Evolutionary conservation across 352 stramenopile species (phyloP).

Genomic region (Thalassiosira delicatula): DNA sequence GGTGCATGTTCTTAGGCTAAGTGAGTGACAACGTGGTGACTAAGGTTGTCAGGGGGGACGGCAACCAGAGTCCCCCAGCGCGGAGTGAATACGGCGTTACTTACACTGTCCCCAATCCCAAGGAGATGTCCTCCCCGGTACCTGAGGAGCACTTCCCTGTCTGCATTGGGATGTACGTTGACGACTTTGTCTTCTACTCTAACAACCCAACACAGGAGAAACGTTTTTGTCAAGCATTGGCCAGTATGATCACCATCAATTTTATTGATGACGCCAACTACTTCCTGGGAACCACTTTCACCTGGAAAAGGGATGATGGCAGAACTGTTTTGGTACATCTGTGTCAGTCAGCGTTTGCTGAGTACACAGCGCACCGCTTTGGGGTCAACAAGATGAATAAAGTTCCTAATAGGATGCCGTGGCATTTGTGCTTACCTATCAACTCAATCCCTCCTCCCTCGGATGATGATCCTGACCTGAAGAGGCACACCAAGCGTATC

Average conservation of each 20-base stretch:
- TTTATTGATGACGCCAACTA: constrained; percentile 10
- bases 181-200: neutral
- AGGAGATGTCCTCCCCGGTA: no score
- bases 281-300: constrained; percentile 14
- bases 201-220: neutral
- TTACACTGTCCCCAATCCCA: no score
- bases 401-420: constrained; percentile 5
- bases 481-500: neutral
- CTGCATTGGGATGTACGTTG: no score
- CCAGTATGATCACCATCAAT: constrained; percentile 1
- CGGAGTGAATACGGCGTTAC: no score
- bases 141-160: no score
- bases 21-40: no score
- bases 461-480: neutral
- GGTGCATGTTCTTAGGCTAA: no score
- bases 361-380: neutral
- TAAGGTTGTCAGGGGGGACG: no score
- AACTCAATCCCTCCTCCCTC: constrained; percentile 15
- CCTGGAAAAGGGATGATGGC: neutral
- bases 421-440: constrained; percentile 21
- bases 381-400: neutral
- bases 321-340: neutral
- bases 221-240: neutral
- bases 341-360: neutral
- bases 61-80: no score